Base-by-base conservation (phyloP, 75 land plant species). In the Selaginella tamariscina region DNA sequence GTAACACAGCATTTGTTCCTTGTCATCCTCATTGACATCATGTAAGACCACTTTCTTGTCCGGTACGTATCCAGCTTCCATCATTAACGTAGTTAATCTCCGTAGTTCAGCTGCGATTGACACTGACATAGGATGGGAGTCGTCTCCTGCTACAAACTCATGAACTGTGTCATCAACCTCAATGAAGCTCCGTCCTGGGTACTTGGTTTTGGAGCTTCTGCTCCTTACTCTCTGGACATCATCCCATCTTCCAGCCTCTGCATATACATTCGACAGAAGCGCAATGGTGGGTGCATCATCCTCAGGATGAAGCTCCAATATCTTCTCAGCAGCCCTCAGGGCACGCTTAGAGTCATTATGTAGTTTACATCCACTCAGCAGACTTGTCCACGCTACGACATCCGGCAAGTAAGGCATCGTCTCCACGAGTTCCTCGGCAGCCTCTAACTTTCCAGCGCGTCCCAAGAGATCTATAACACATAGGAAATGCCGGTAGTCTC, bases 291-390 rank as follows among this genome's bases (percentile, higher is more conserved):
- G 15, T 2, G 5, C 18, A 2, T 59, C 62, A n/a, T 59, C 62
- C 62, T 59, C 62, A 2, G 62, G n/a, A 5, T 59, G n/a, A 8
- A 59, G 26, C 62, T 59, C 62, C n/a, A 59, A 59, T 8, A 59
- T 5, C 21, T 59, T 21, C 8, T 59, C 62, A 2, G 62, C 62
- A 9, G n/a, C 62, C 8, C 21, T 2, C 5, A 8, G 9, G 9
- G 62, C 62, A 9, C 62, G 62, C 62, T 59, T 59, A 2, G 62
- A 2, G 26, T 59, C 62, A n/a, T 21, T 27, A n/a, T 59, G 62
- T 2, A 59, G 24, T n/a, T 59, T 59, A n/a, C 62, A 59, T 2
- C 27, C 62, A n/a, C 27, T 27, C 8, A 59, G 62, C 21, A 59
- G 26, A 21, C 27, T 27, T n/a, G 23, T 59, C 62, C 62, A 59